Base-by-base conservation (phyloP, 805 yeast genomes). In the Cephaloascus fragrans region DNA sequence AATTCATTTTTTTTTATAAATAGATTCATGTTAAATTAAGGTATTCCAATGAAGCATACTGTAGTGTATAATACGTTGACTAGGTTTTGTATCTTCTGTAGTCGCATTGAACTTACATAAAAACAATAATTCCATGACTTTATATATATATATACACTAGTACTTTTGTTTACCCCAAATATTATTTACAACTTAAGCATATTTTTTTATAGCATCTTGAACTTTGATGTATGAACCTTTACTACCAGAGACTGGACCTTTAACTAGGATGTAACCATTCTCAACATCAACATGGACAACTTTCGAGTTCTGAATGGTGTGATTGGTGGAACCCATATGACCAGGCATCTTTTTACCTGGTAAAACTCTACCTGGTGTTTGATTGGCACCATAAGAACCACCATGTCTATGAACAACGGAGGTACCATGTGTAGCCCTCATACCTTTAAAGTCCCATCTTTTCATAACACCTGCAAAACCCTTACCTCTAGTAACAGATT, bases 301-400 rank as follows among this genome's bases (percentile, higher is more conserved):
- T 55, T 80, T 71, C 19, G 79, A 69, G 57, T 87, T 89, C 57
- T 79, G 83, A 19, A 78, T 74, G 3, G 97, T 90, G 44, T 75
- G 73, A 49, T 67, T 69, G 40, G 74, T 70, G 44, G 76, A 80
- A 48, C 98, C 98, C 93, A 89, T 82, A 60, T 85, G 84, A 47
- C 98, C 98, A 29, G 97, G 95, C 98, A 93, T 90, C 64, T 88
- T 90, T 67, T 86, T 89, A 18, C 97, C 97, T 14, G 97, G 97
- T 45, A 88, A 68, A 39, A 88, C 86, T 68, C 98, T 83, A 53
- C 96, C 97, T 12, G 98, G 98, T 45, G 86, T 83, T 48, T 93
- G 95, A 54, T 85, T 84, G 59, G 82, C 87, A 76, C 98, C 98
- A 51, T 83, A 88, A 26, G 97, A 89, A 74, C 98, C 98, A 52